Evolutionary conservation across 768 basidiomycete species (phyloP), one percentile per base, ranked within the genome.

Genomic region (Plicaturopsis crispa): DNA sequence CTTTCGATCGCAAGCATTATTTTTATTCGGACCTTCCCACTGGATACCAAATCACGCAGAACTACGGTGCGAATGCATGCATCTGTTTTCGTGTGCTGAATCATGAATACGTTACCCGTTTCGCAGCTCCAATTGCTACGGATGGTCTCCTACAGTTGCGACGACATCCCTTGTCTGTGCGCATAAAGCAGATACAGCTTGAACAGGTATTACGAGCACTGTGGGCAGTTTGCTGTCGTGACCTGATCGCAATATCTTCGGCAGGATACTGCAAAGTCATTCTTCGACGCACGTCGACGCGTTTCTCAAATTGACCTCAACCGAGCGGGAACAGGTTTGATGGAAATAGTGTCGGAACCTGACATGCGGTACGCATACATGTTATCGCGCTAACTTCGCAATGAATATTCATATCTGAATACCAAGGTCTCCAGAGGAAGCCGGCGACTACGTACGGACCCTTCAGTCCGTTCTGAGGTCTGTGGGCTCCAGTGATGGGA

Each of bases 1-100:
- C 86, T 0, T 98, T 98, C 50, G 96, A 98, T 59, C 70, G 96
- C 47, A 99, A 99, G 55, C 96, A 98, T 56, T 99, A 99, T 56
- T 97, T 97, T 59, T 98, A 99, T 53, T 74, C 88, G 4, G 96
- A 98, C 58, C 71, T 96, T 24, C 92, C 96, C 0, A 71, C 84
- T 4, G 94, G 94, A 0, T 98, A 92, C 59, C 96, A 99, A 61
- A 94, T 99, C 45, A 99, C 93, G 0, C 93, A 98, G 55, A 85
- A 89, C 45, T 96, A 98, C 59, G 76, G 89, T 89, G 43, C 47
- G 64, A 19, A 4, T 16, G 6, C 31, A 50, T 53, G 39, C 36
- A 34, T 7, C 36, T 14, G 33, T 13, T 26, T 42, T 41, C 26
- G 10, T 6, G 34, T 13, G 11, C 24, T 13, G 18, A 31, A 17